Evolutionary conservation across 345 rosid genomes (phyloP).

Genomic region (Populus nigra): DNA sequence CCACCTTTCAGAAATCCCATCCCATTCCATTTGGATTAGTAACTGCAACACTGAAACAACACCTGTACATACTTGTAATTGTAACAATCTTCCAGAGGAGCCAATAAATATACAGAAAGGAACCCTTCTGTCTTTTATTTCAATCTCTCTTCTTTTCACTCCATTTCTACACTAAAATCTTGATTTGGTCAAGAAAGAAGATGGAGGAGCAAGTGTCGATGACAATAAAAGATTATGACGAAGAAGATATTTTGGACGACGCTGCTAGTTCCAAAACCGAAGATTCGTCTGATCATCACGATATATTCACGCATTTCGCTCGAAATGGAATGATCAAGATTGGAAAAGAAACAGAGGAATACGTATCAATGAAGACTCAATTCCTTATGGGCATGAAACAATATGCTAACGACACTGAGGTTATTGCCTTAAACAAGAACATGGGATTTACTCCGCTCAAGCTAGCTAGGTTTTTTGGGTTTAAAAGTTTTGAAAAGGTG

Average conservation of each 20-base stretch:
- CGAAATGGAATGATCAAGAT: conserved; percentile 23
- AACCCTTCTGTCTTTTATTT: no score
- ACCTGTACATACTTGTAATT: no score
- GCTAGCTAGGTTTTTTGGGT: conserved; percentile 31
- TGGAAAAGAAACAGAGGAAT: conserved; percentile 11
- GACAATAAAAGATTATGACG: conserved; percentile 1
- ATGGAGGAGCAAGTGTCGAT: no score
- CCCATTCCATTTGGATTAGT: no score
- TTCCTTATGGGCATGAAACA: conserved; percentile 34
- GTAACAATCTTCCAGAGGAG: no score
- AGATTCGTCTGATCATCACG: conserved; percentile 1
- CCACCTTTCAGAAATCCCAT: no score
- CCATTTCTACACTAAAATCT: no score
- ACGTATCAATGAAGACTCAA: conserved; percentile 11
- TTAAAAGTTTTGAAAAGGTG: conserved; percentile 26
- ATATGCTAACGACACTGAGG: conserved; percentile 13
- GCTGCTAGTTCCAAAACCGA: conserved; percentile 1
- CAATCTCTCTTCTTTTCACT: no score
- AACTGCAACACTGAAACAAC: no score
- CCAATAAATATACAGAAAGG: no score
- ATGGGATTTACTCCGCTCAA: conserved; percentile 5
- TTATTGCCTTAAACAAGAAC: conserved; percentile 44
- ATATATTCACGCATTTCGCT: conserved; percentile 11
- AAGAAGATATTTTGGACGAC: conserved; percentile 12
- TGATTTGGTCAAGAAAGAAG: no score